A percentile compares a stretch with the other conserved stretches of the same genome.
Conservation (phyloP, 2,329 filamentous ascomycete genomes). For the Metarhizium album region DNA sequence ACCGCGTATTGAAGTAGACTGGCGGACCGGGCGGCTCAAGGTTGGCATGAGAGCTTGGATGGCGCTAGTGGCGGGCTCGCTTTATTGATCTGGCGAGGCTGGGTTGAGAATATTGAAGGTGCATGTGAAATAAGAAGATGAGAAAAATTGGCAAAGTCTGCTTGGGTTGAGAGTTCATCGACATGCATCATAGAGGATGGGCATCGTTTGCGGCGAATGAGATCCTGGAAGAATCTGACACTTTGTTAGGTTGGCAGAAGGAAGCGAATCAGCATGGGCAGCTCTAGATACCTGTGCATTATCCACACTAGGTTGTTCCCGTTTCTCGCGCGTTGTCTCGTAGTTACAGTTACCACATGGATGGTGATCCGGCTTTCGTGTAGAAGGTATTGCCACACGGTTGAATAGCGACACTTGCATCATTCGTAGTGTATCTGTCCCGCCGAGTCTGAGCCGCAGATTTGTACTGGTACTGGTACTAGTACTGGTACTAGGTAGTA, state of each 20-base stretch:
- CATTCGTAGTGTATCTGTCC: no score
- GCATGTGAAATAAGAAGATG: neutral
- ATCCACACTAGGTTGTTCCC: neutral
- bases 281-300: neutral
- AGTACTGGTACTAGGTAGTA: no score
- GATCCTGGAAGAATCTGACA: neutral
- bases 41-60: no score
- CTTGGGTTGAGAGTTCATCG: neutral
- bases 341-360: no score
- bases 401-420: no score
- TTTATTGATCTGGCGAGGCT: neutral
- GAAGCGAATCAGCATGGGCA: neutral
- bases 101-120: neutral
- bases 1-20: constrained; percentile 62
- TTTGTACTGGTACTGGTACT: no score
- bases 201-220: neutral
- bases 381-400: no score
- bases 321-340: no score
- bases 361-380: no score
- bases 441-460: no score
- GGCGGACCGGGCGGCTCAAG: neutral
- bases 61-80: no score
- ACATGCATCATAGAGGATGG: neutral
- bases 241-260: neutral
- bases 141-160: neutral